Evolutionary conservation across 495 filamentous ascomycete species (phyloP), one percentile per base, ranked within the genome.

Genomic region (Xylaria scruposa): DNA sequence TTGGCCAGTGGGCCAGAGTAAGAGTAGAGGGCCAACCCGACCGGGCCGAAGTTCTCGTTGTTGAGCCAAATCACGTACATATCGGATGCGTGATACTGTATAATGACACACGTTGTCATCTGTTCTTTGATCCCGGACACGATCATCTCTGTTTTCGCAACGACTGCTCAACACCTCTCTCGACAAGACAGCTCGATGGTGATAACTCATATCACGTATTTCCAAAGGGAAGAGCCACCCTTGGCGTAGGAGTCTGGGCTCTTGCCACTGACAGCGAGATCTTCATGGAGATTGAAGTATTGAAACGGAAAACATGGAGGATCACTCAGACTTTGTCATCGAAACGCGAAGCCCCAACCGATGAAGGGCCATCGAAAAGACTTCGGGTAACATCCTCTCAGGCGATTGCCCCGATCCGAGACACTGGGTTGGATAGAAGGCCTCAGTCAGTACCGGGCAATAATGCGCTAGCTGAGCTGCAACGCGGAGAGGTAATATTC

Each of bases 1-100:
- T 38, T 26, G 46, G 64, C 1, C 29, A 38, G 0, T 67, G 64
- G 64, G 47, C 46, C 10, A 8, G 21, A n/a, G 47, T 51, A 12
- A 4, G 21, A 33, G 38, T 54, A 47, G 46, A 47, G 6, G 36
- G 17, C 44, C 3, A 21, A 13, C 29, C 29, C 7, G 36, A 38
- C 36, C 36, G 36, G 19, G 64, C 10, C 53, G 6, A 33, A 2
- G 64, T 67, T 9, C 47, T 67, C 12, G 29, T 53, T 17, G 46
- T 67, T 40, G 64, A 31, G 3, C 64, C 64, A 40, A 47, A 46
- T 12, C 26, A 67, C 19, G 19, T 51, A 26, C 38, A 67, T 12
- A 40, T 67, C 3, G 64, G 46, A 7, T 53, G 46, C 10, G 26
- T 29, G 13, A 31, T 46, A 54, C n/a, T n/a, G 19, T 10, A 53